phyloP scores from a whole-genome alignment of 2,329 filamentous ascomycete genomes.

The Neofusicoccum kwambonambiense region DNA sequence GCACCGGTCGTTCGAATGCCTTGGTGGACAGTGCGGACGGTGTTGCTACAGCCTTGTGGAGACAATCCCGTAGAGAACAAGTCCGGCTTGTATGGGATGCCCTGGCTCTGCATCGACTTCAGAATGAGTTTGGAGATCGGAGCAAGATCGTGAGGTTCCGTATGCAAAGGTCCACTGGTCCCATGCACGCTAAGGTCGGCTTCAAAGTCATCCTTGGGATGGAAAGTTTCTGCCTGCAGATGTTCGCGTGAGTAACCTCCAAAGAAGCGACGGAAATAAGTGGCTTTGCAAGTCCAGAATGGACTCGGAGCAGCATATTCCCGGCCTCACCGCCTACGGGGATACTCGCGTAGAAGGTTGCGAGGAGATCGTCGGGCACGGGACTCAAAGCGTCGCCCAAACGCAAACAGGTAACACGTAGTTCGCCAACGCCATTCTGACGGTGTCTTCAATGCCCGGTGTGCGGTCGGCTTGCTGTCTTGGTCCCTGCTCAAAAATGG shows the following conservation, averaged over 20 bases:
- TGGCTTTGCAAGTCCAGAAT: no score
- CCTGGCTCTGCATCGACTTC: constrained; percentile 21
- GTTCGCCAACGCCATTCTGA: no score
- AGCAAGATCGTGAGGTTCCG: constrained; percentile 54
- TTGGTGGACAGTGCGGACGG: constrained; percentile 31
- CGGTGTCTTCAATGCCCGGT: no score
- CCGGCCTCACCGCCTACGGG: no score
- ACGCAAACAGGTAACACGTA: no score
- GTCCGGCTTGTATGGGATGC: constrained; percentile 19
- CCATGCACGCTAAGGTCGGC: constrained; percentile 51
- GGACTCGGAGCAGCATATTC: no score
- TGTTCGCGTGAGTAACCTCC: neutral
- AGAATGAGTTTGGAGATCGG: constrained; percentile 41
- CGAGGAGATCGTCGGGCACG: no score
- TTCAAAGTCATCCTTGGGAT: constrained; percentile 58
- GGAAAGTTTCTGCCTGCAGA: constrained; percentile 54
- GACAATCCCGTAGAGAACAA: constrained; percentile 20
- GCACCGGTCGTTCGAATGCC: constrained; percentile 32
- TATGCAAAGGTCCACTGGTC: constrained; percentile 50
- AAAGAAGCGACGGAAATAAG: no score
- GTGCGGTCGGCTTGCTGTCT: no score
- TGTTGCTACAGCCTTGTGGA: constrained; percentile 30
- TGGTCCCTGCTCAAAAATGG: no score
- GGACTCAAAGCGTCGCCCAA: no score
- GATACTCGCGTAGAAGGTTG: no score